Base-by-base conservation (phyloP, 225 moss, liverwort and hornwort genomes). In the Ulota crispa region DNA sequence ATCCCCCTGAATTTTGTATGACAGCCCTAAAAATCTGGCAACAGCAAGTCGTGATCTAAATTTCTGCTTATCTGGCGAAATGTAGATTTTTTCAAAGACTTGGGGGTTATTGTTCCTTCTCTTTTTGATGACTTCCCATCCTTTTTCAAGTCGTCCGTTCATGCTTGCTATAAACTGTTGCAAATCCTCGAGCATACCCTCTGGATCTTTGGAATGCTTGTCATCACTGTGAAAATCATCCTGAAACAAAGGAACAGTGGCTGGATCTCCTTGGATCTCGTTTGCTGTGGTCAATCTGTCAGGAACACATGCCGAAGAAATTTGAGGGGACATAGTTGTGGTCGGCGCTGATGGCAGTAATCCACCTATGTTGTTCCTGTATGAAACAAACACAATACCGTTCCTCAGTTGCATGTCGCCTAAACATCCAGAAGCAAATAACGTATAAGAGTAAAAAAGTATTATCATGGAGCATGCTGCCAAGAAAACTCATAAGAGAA, bases 31-130 rank as follows among this genome's bases (percentile, higher is more conserved):
- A 91, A 87, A 91, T 83, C 95, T 94, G 73, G 91, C 89, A 64
- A 99, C 96, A 78, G 92, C 92, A 86, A 94, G 66, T 64, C 96
- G 88, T 70, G 98, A 99, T 67, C 92, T 92, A 85, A 95, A 96
- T 68, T 89, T 94, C 57, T 91, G 93, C 62, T 91, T 93, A 61
- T 93, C 90, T 77, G 98, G 96, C 23, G 98, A 96, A 82, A 99
- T 87, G 67, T 76, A 99, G 57, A 90, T 90, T 87, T 96, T 99
- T 78, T 99, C 96, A 84, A 75, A 66, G 62, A 88, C 56, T 45
- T 83, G 85, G 32, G 86, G 81, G 59, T 95, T 93, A 75, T 83
- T 88, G 36, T 74, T 85, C 75, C 95, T 92, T 61, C 79, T 89
- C 86, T 85, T 92, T 10, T 91, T 77, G 31, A 88, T 87, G 41